Conservation (phyloP, 257 asterid genomes). For the Anisodus tanguticus region DNA sequence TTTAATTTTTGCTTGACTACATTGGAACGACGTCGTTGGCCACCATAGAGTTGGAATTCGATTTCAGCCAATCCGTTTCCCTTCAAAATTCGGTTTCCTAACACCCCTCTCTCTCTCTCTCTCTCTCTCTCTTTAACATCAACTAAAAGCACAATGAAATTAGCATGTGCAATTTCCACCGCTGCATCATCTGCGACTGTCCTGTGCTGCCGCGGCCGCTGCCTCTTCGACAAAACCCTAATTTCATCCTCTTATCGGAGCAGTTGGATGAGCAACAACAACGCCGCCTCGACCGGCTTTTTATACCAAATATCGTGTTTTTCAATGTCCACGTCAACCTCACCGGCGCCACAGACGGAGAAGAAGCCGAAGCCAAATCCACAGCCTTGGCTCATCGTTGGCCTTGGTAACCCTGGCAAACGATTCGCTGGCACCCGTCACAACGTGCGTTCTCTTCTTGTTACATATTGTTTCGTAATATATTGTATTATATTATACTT, state of each 20-base stretch:
- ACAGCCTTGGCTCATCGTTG: conserved; percentile 91
- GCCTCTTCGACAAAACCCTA: conserved; percentile 39
- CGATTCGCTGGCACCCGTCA: conserved; percentile 40
- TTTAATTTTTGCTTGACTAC: not conserved
- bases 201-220: conserved; percentile 37
- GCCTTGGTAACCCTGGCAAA: conserved; percentile 98
- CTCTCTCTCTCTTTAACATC: too few relatives aligned
- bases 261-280: too few relatives aligned
- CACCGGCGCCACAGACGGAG: conserved; percentile 30
- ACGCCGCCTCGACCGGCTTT: not conserved
- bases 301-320: conserved; percentile 49
- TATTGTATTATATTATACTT: too few relatives aligned
- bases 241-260: conserved; percentile 30
- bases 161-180: conserved; percentile 27
- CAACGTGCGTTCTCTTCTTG: too few relatives aligned
- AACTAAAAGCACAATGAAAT: not conserved
- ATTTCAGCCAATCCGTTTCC: not conserved
- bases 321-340: conserved; percentile 41
- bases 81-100: conserved; percentile 19
- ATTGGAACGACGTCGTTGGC: not conserved
- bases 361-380: conserved; percentile 21
- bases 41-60: not conserved
- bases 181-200: conserved; percentile 47
- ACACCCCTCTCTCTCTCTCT: too few relatives aligned
- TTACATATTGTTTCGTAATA: not conserved